Conservation (phyloP, 495 filamentous ascomycete genomes). For the Sphaerosporella brunnea region DNA sequence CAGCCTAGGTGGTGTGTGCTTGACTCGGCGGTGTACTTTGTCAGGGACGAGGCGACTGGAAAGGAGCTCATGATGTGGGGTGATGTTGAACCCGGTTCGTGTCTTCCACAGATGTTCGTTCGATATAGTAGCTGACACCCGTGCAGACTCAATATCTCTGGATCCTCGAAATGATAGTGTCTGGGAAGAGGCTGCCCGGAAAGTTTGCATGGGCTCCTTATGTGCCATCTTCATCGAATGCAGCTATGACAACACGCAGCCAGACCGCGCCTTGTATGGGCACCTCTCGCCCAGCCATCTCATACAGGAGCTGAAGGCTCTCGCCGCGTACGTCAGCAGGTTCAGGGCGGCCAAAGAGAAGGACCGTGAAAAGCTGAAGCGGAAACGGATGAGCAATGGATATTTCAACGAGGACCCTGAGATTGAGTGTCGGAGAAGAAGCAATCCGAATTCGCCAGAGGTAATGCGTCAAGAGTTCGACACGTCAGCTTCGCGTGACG, state of each 20-base stretch:
- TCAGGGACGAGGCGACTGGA: slow-evolving; percentile 50
- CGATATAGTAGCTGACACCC: slow-evolving; percentile 21
- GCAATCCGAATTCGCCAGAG: not conserved
- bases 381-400: slow-evolving; percentile 12
- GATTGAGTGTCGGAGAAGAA: not conserved
- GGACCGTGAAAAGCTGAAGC: slow-evolving; percentile 16
- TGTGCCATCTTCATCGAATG: slow-evolving; percentile 86
- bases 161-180: slow-evolving; percentile 60
- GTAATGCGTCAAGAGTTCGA: slow-evolving; percentile 10
- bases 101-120: slow-evolving; percentile 45
- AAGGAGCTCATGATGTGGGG: slow-evolving; percentile 81
- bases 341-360: slow-evolving; percentile 25
- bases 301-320: slow-evolving; percentile 49
- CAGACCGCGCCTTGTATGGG: slow-evolving; percentile 62
- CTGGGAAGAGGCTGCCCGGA: slow-evolving; percentile 73
- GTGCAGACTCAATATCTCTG: slow-evolving; percentile 47
- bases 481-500: not conserved
- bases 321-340: slow-evolving; percentile 47
- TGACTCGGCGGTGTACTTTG: slow-evolving; percentile 83
- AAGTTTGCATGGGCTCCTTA: slow-evolving; percentile 50
- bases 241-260: slow-evolving; percentile 61
- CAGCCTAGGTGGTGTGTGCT: slow-evolving; percentile 36
- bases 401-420: slow-evolving; percentile 1
- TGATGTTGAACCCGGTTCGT: slow-evolving; percentile 65
- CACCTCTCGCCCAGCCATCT: slow-evolving; percentile 74